Evolutionary conservation across 441 rosid genomes (phyloP).

Genomic region (Corymbia citriodora): DNA sequence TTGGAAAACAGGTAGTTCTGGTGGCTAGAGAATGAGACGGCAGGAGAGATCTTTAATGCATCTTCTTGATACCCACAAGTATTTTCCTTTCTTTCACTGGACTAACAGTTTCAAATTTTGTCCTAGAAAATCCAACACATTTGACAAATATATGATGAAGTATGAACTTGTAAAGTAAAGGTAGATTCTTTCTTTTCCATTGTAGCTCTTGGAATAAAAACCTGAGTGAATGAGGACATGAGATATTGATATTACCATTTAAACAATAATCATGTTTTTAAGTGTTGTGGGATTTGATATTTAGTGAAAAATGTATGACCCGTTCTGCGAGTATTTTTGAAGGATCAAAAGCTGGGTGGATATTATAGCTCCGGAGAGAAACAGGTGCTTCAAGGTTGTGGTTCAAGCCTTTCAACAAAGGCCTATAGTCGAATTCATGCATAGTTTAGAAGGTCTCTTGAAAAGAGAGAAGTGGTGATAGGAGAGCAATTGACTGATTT

Average conservation of each 20-base stretch:
- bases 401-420: slow-evolving; percentile 62
- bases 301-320: slow-evolving; percentile 23
- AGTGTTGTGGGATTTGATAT: slow-evolving; percentile 64
- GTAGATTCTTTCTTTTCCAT: neutral
- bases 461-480: slow-evolving; percentile 37
- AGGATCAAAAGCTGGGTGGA: slow-evolving; percentile 60
- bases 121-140: neutral
- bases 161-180: neutral
- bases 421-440: slow-evolving; percentile 53
- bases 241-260: slow-evolving; percentile 59
- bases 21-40: slow-evolving; percentile 22
- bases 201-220: slow-evolving; percentile 23
- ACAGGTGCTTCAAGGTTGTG: slow-evolving; percentile 58
- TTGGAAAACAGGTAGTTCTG: slow-evolving; percentile 36
- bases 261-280: slow-evolving; percentile 61
- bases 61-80: neutral
- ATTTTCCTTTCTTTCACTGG: neutral
- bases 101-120: neutral
- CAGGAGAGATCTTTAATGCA: neutral
- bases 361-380: slow-evolving; percentile 31
- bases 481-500: slow-evolving; percentile 30
- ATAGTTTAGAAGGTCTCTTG: slow-evolving; percentile 45
- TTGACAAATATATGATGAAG: neutral
- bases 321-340: slow-evolving; percentile 37
- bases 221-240: slow-evolving; percentile 73